Conservation (phyloP, 2,329 filamentous ascomycete genomes). For the Chlorencoelia australis region DNA sequence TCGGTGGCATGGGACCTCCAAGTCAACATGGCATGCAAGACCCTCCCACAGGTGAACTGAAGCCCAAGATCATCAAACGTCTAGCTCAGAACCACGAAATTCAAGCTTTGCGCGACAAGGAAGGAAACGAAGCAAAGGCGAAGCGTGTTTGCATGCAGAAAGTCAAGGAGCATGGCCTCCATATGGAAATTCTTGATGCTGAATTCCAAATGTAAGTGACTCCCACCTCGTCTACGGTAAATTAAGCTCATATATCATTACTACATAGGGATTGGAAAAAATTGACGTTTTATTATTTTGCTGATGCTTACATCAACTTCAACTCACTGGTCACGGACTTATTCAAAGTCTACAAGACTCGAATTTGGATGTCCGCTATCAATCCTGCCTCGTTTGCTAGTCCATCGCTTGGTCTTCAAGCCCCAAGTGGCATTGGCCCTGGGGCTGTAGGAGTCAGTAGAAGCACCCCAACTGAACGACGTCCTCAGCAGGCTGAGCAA, state of each 20-base stretch:
- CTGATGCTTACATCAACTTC: constrained; percentile 97
- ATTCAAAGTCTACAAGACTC: constrained; percentile 98
- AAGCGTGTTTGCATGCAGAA: constrained; percentile 96
- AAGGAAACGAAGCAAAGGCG: constrained; percentile 94
- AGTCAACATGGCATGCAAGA: constrained; percentile 66
- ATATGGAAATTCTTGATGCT: constrained; percentile 98
- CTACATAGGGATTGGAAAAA: constrained; percentile 87
- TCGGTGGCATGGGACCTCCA: constrained; percentile 69
- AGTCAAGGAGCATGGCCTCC: constrained; percentile 83
- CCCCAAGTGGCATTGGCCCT: constrained; percentile 55
- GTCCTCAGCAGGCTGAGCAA: constrained; percentile 31
- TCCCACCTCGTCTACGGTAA: neutral
- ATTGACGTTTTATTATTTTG: constrained; percentile 97
- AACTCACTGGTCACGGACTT: constrained; percentile 94
- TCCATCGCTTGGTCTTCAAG: constrained; percentile 61
- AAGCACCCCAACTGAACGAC: constrained; percentile 30
- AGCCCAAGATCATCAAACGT: constrained; percentile 94
- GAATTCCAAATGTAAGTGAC: constrained; percentile 89
- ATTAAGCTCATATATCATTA: neutral
- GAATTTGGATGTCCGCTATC: constrained; percentile 99
- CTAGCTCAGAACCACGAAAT: constrained; percentile 89
- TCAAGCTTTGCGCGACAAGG: constrained; percentile 80
- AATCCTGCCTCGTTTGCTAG: constrained; percentile 93
- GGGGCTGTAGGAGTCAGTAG: constrained; percentile 50
- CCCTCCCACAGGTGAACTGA: constrained; percentile 63